These are phyloP conservation scores for Botrytis cinerea DNA, from an alignment of 2,329 filamentous ascomycete species.

Conservation along the genomic window DNA sequence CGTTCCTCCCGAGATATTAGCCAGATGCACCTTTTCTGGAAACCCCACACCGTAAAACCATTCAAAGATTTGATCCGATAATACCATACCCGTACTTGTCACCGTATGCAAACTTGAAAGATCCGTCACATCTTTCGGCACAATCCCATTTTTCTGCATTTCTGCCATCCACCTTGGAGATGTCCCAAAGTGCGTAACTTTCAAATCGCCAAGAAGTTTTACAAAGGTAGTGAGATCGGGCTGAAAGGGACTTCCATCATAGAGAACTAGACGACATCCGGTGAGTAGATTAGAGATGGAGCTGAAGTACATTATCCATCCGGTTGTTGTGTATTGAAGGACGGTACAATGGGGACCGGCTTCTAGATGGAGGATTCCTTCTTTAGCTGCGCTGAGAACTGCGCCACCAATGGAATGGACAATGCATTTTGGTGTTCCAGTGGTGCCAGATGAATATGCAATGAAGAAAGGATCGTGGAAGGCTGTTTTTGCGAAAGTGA, in stretches of 20 bases:
- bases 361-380: neutral
- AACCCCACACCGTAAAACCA: neutral
- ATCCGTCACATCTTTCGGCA: neutral
- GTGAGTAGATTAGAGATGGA: neutral
- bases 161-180: neutral
- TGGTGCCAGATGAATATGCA: conserved; percentile 79
- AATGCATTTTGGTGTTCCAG: conserved; percentile 82
- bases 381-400: conserved; percentile 50
- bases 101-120: neutral
- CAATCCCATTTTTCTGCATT: neutral
- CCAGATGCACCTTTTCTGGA: neutral
- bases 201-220: neutral
- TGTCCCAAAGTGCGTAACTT: neutral
- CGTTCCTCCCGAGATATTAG: neutral
- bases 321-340: neutral
- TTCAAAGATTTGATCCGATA: neutral
- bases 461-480: conserved; percentile 72
- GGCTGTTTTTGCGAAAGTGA: conserved; percentile 35
- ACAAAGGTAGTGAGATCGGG: neutral
- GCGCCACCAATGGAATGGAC: conserved; percentile 73
- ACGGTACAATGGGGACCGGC: neutral
- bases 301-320: neutral
- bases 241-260: neutral
- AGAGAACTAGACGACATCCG: neutral
- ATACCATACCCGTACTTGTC: neutral